These are phyloP conservation scores for Colletotrichum acutatum DNA, from an alignment of 2,329 filamentous ascomycete genomes.

Conservation along the genomic window DNA sequence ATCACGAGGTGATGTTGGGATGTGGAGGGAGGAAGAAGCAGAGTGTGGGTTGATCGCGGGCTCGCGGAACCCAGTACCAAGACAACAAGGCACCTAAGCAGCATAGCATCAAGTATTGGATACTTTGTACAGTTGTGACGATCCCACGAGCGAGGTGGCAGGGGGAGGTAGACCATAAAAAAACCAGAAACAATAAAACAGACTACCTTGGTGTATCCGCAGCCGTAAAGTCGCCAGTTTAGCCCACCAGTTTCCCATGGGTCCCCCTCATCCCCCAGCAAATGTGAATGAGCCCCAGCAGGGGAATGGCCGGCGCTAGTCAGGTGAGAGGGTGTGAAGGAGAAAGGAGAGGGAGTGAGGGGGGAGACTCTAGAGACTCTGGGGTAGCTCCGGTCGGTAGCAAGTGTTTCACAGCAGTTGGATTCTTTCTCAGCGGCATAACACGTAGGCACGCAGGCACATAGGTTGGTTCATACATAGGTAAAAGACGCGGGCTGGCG, in stretches of 20 bases:
- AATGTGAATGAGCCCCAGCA: background rate
- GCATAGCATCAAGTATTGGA: background rate
- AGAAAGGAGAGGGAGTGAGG: background rate
- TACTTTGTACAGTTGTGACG: background rate
- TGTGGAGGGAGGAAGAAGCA: background rate
- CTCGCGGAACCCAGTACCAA: background rate
- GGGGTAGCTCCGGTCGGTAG: constrained; percentile 5
- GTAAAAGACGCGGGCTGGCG: background rate
- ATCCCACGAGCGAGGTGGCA: background rate
- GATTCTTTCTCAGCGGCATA: background rate
- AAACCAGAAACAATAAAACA: background rate
- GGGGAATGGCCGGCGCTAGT: background rate
- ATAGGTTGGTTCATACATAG: background rate
- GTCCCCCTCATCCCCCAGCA: constrained; percentile 10
- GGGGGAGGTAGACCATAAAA: background rate
- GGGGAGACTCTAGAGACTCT: background rate
- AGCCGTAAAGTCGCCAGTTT: background rate
- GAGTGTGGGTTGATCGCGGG: background rate
- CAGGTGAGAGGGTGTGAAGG: constrained; percentile 6
- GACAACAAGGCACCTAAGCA: background rate
- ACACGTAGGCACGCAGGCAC: too few relatives aligned
- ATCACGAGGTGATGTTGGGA: constrained; percentile 21
- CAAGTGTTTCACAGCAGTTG: background rate
- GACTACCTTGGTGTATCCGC: background rate
- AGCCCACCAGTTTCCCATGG: background rate